Evolutionary conservation across 768 basidiomycete species (phyloP).

Genomic region (Leccinum ochraceum): DNA sequence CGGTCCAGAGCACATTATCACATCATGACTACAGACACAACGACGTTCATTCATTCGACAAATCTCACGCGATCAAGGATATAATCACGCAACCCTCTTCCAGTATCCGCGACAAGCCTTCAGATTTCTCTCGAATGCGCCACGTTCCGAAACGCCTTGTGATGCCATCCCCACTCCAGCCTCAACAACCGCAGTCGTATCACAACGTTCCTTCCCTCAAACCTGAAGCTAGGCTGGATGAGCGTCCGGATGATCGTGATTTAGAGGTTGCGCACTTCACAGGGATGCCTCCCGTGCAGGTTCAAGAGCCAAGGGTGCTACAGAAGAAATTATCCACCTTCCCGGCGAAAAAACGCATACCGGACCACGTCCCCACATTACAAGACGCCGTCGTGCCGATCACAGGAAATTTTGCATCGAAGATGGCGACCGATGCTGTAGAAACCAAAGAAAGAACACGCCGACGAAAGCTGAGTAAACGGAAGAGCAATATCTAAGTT

Average conservation of each 20-base stretch:
- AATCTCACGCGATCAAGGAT: slow-evolving; percentile 4
- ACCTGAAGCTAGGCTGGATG: slow-evolving; percentile 6
- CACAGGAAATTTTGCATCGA: slow-evolving; percentile 11
- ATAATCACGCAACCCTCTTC: slow-evolving; percentile 8
- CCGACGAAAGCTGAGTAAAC: slow-evolving; percentile 37
- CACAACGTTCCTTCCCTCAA: slow-evolving; percentile 11
- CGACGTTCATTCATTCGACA: slow-evolving; percentile 13
- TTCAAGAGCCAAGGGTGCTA: slow-evolving; percentile 19
- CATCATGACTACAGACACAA: slow-evolving; percentile 7
- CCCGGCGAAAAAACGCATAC: slow-evolving; percentile 29
- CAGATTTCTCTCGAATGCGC: slow-evolving; percentile 23
- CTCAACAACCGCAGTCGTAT: slow-evolving; percentile 23
- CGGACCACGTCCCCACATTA: slow-evolving; percentile 20
- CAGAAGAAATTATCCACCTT: slow-evolving; percentile 29
- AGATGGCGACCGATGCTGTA: slow-evolving; percentile 18
- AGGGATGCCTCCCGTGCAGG: slow-evolving; percentile 11
- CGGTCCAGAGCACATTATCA: slow-evolving; percentile 1
- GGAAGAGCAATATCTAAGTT: slow-evolving; percentile 29
- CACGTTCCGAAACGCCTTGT: slow-evolving; percentile 66
- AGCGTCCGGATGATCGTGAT: slow-evolving; percentile 3
- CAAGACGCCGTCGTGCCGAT: slow-evolving; percentile 13
- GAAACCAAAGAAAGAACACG: slow-evolving; percentile 26
- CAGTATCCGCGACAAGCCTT: slow-evolving; percentile 8
- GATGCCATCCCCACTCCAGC: slow-evolving; percentile 71
- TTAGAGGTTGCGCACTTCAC: slow-evolving; percentile 3